Conservation (phyloP, 768 basidiomycete genomes). For the Kwoniella sp. region DNA sequence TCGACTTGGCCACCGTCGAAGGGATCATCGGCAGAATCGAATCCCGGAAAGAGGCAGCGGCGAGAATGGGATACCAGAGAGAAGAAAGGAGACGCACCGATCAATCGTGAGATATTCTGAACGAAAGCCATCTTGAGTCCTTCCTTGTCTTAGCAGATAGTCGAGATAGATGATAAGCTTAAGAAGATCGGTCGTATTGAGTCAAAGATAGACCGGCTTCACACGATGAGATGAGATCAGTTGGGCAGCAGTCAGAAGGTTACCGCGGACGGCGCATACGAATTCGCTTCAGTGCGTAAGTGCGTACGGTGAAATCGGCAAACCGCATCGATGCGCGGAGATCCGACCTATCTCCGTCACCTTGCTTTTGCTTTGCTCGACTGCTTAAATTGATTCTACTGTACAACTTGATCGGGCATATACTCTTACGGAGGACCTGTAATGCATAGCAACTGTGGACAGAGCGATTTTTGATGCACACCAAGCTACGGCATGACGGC, state of each 20-base stretch:
- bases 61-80: no score
- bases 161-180: no score
- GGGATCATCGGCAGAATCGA: no score
- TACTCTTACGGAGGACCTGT: no score
- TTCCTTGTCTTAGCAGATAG: neutral
- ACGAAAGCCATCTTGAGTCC: slow-evolving; percentile 38
- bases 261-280: neutral
- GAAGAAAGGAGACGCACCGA: slow-evolving; percentile 25
- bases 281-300: neutral
- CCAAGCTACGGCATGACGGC: no score
- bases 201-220: neutral
- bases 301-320: neutral
- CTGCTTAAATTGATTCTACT: no score
- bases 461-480: no score
- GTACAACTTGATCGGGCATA: no score
- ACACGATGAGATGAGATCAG: neutral
- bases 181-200: neutral
- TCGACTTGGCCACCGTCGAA: no score
- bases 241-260: neutral
- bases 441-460: no score
- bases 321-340: neutral
- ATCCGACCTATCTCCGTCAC: neutral
- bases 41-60: no score
- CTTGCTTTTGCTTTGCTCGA: no score
- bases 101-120: slow-evolving; percentile 35